Conservation (phyloP, 805 yeast species). For the Kodamaea nitidulidarum region DNA sequence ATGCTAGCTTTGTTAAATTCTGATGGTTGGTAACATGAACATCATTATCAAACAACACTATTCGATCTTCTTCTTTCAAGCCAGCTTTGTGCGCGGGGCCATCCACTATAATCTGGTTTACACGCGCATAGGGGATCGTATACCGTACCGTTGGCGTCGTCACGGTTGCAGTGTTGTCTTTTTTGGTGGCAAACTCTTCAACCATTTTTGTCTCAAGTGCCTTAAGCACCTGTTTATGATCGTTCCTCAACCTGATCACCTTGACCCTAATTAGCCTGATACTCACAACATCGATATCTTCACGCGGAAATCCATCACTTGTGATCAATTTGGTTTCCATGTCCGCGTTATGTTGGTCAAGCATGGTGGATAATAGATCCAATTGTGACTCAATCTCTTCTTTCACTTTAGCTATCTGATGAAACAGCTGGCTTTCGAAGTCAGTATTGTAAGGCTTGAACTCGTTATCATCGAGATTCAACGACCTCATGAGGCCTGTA, state of each 20-base stretch:
- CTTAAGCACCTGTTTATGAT: constrained; percentile 48
- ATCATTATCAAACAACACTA: constrained; percentile 48
- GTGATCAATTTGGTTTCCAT: constrained; percentile 65
- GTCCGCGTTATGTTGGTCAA: constrained; percentile 47
- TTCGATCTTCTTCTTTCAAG: constrained; percentile 48
- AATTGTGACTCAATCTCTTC: constrained; percentile 35
- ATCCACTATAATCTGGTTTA: constrained; percentile 43
- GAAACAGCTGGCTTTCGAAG: constrained; percentile 15
- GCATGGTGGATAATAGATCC: constrained; percentile 34
- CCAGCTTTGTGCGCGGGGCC: constrained; percentile 61
- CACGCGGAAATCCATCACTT: constrained; percentile 79
- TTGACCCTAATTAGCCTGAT: constrained; percentile 59
- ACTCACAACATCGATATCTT: constrained; percentile 72
- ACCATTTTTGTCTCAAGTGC: constrained; percentile 46
- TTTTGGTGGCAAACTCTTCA: constrained; percentile 31
- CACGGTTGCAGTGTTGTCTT: not conserved
- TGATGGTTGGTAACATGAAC: constrained; percentile 55
- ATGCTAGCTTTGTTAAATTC: constrained; percentile 42
- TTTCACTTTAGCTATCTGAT: constrained; percentile 29
- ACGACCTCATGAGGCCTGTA: constrained; percentile 24
- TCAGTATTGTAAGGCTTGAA: constrained; percentile 19
- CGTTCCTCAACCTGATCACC: constrained; percentile 68
- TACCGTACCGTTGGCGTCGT: not conserved
- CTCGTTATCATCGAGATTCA: constrained; percentile 23
- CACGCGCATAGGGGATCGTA: constrained; percentile 49